Evolutionary conservation across 2,329 filamentous ascomycete genomes (phyloP).

Genomic region (Epichloe typhina): DNA sequence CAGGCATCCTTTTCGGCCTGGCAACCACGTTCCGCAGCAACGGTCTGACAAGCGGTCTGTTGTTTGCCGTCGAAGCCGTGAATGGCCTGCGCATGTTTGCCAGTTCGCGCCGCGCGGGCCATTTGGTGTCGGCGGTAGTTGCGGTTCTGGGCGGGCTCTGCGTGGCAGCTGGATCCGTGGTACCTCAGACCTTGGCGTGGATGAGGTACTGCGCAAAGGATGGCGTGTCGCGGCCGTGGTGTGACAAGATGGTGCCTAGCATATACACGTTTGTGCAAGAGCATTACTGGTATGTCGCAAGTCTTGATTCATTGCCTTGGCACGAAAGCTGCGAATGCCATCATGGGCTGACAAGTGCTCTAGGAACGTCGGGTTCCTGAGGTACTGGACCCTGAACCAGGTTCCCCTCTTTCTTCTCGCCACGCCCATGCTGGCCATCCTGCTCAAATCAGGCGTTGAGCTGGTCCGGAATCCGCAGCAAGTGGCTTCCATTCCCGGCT

Average conservation of each 20-base stretch:
- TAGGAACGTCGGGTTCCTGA: conserved; percentile 78
- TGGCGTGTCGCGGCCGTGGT: conserved; percentile 54
- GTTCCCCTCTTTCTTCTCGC: conserved; percentile 79
- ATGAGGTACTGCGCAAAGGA: conserved; percentile 45
- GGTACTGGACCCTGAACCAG: conserved; percentile 83
- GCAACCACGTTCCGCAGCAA: conserved; percentile 72
- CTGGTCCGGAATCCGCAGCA: conserved; percentile 15
- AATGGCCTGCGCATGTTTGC: conserved; percentile 18
- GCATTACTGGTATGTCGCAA: conserved; percentile 67
- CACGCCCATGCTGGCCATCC: conserved; percentile 57
- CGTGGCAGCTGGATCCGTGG: conserved; percentile 51
- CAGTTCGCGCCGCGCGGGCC: conserved; percentile 17
- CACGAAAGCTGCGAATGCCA: neutral
- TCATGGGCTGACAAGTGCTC: neutral
- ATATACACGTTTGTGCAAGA: conserved; percentile 86
- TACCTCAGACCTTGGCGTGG: conserved; percentile 69
- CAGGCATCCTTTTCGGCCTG: conserved; percentile 57
- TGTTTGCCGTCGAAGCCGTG: conserved; percentile 54
- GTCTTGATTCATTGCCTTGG: neutral
- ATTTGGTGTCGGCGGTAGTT: conserved; percentile 39
- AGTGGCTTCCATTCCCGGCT: neutral
- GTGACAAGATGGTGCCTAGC: conserved; percentile 56
- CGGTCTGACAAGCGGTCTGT: conserved; percentile 66
- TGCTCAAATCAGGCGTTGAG: conserved; percentile 42
- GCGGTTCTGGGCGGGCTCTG: conserved; percentile 53